phyloP scores from a whole-genome alignment of 2,329 filamentous ascomycete species.

The Arthrobotrys sinensis region DNA sequence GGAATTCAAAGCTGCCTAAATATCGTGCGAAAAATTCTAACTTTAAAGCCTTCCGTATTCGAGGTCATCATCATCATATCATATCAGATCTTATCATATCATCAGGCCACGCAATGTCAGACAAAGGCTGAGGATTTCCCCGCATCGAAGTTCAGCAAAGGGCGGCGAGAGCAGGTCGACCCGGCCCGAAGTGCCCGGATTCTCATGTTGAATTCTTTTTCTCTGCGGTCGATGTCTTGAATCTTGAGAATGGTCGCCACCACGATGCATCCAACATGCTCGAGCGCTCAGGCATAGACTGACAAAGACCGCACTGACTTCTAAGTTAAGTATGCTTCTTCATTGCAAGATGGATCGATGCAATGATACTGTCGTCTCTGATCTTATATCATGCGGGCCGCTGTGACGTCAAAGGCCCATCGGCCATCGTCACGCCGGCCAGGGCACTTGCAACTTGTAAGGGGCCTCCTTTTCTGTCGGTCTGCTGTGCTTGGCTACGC shows the following conservation, averaged over 20 bases:
- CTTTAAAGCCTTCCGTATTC: not conserved
- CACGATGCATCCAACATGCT: no score
- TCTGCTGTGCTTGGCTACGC: constrained; percentile 29
- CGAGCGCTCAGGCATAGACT: no score
- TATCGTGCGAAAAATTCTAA: not conserved
- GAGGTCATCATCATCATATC: constrained; percentile 1
- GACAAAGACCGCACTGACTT: no score
- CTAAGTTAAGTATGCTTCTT: no score
- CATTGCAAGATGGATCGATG: no score
- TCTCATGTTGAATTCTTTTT: not conserved
- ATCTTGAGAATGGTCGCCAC: constrained; percentile 4
- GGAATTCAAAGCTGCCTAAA: not conserved
- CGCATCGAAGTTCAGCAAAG: not conserved
- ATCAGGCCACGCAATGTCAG: constrained; percentile 25
- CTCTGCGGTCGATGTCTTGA: constrained; percentile 2
- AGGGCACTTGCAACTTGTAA: not conserved
- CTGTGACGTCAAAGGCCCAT: constrained; percentile 53
- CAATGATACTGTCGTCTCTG: not conserved
- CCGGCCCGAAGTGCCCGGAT: constrained; percentile 11
- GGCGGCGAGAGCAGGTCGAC: not conserved
- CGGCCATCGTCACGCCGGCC: constrained; percentile 55
- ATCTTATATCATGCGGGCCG: constrained; percentile 4
- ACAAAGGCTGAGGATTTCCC: constrained; percentile 4
- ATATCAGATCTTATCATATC: no score
- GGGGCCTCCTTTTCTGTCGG: not conserved